A percentile compares a stretch with the other conserved stretches of the same genome.
These are phyloP conservation scores for Hyphopichia fennica DNA, from an alignment of 1,139 yeast genomes.

Conservation along the genomic window DNA sequence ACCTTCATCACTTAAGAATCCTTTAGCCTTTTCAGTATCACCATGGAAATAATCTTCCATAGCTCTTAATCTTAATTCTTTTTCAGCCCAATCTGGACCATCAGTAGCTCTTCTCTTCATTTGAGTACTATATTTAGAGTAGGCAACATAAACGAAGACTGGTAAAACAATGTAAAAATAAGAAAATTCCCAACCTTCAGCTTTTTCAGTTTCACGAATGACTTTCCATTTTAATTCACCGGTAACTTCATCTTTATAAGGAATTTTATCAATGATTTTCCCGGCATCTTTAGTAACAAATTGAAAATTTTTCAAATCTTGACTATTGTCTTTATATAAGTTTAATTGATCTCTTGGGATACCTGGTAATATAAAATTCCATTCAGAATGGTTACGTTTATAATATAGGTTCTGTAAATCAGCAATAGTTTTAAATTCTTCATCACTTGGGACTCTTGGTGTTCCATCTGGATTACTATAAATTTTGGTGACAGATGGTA, in stretches of 20 bases:
- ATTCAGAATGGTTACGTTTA: slow-evolving; percentile 58
- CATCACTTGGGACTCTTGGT: slow-evolving; percentile 68
- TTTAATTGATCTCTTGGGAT: slow-evolving; percentile 55
- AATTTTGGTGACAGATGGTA: slow-evolving; percentile 58
- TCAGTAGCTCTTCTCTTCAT: slow-evolving; percentile 43
- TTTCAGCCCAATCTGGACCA: slow-evolving; percentile 78
- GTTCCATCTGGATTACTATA: slow-evolving; percentile 80
- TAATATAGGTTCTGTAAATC: slow-evolving; percentile 65
- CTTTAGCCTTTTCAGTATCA: slow-evolving; percentile 58
- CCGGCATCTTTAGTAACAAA: slow-evolving; percentile 64
- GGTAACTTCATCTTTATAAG: slow-evolving; percentile 74
- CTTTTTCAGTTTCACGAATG: slow-evolving; percentile 69
- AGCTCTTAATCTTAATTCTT: slow-evolving; percentile 80
- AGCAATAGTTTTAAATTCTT: slow-evolving; percentile 73
- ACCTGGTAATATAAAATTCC: slow-evolving; percentile 61
- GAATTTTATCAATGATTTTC: slow-evolving; percentile 77
- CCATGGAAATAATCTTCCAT: slow-evolving; percentile 64
- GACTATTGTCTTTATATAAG: slow-evolving; percentile 62
- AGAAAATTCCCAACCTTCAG: slow-evolving; percentile 84
- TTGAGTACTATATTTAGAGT: slow-evolving; percentile 48
- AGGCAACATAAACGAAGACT: slow-evolving; percentile 40
- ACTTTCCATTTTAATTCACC: slow-evolving; percentile 82
- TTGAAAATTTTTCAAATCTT: slow-evolving; percentile 60
- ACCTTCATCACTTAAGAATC: slow-evolving; percentile 55
- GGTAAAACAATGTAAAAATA: slow-evolving; percentile 77